Percentiles rank a stretch among this genome's conserved stretches.
These are phyloP conservation scores for Zymoseptoria passerinii DNA, from an alignment of 2,329 filamentous ascomycete species.

Conservation along the genomic window DNA sequence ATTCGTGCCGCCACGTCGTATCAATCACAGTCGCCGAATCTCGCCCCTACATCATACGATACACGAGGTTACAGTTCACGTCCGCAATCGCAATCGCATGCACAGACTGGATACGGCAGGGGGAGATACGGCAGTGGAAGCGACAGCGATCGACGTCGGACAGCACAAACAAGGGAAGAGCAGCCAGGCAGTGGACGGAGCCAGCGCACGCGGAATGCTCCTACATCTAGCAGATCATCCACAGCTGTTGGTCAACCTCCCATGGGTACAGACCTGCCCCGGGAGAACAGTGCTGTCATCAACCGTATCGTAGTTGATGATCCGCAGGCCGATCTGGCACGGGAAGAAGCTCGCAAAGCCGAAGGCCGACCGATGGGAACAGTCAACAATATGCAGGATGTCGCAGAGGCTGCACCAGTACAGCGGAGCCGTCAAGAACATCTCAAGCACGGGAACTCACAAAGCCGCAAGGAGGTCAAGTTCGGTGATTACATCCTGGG, in stretches of 20 bases:
- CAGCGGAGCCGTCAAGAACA: conserved; percentile 51
- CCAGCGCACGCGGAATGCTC: conserved; percentile 29
- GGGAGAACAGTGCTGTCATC: conserved; percentile 71
- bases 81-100: conserved; percentile 21
- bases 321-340: conserved; percentile 62
- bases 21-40: conserved; percentile 11
- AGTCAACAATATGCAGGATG: conserved; percentile 42
- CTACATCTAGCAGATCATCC: conserved; percentile 37
- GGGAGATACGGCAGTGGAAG: conserved; percentile 37
- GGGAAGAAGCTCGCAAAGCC: conserved; percentile 61
- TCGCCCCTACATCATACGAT: conserved; percentile 20
- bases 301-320: conserved; percentile 70
- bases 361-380: conserved; percentile 47
- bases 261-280: conserved; percentile 48
- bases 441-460: conserved; percentile 38
- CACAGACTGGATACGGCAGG: conserved; percentile 35
- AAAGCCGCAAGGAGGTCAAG: conserved; percentile 63
- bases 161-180: conserved; percentile 38
- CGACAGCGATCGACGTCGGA: conserved; percentile 32
- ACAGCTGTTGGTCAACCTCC: conserved; percentile 47
- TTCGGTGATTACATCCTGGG: conserved; percentile 95
- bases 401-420: conserved; percentile 16
- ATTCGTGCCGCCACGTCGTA: conserved; percentile 21
- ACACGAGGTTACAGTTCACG: conserved; percentile 19
- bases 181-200: conserved; percentile 37